Base-by-base conservation (phyloP, 2,329 filamentous ascomycete genomes). In the Rugonectria rugulosa region DNA sequence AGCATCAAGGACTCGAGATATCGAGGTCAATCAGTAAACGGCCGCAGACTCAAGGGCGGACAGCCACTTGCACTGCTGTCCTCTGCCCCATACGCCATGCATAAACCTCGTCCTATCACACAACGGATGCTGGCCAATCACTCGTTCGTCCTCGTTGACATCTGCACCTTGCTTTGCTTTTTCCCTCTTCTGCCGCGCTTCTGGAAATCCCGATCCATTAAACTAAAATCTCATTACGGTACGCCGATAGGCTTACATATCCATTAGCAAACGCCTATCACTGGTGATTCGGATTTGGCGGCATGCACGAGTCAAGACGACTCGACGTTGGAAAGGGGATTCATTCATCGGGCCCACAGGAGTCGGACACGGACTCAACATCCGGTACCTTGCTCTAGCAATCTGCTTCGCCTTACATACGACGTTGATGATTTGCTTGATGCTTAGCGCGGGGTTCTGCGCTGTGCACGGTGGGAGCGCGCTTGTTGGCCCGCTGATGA, bases 71-170 rank as follows among this genome's bases (percentile, higher is more conserved):
- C n/a, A n/a, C n/a, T n/a, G n/a, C n/a, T n/a, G n/a, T n/a, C 15
- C 11, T 36, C n/a, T 36, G 32, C 32, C 6, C 20, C 20, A 32
- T 41, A 42, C 23, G 38, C 38, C 38, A 42, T 51, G 29, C 29
- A 43, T 51, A 36, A 14, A 15, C n/a, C 41, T 41, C 46, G 41
- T 34, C 32, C 46, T 15, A 24, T 36, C 24, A n/a, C 21, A 23
- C 10, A 19, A 29, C 26, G 36, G 19, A 17, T 20, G 26, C 45
- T 17, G 31, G 12, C 15, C 4, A 17, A 34, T n/a, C n/a, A n/a
- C n/a, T 27, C 24, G 24, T 27, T 6, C 24, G 11, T 27, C 11
- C 23, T 19, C 17, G 15, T 36, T 27, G 24, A 20, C 14, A 26
- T 29, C 20, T 24, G 7, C 21, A 6, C 23, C 3, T 51, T 51